These are phyloP conservation scores for Musa balbisiana DNA, from an alignment of 202 grass and related monocot genomes.

Conservation along the genomic window DNA sequence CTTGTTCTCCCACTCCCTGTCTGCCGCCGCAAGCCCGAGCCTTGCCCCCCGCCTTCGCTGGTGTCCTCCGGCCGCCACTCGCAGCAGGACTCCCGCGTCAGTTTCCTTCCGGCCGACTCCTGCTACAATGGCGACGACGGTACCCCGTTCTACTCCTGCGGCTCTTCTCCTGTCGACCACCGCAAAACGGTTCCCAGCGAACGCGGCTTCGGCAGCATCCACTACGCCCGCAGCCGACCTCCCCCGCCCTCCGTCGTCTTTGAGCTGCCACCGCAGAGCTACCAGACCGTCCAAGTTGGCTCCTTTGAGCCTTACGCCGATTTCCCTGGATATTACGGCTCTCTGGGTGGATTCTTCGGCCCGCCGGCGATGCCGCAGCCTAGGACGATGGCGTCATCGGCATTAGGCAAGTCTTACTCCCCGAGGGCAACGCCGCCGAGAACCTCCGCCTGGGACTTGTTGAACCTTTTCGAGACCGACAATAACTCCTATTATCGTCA, in stretches of 20 bases:
- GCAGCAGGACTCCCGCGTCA: conserved; percentile 26
- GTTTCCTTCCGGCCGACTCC: conserved; percentile 29
- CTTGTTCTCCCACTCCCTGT: background rate
- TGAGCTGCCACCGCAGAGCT: conserved; percentile 30
- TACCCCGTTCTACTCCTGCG: background rate
- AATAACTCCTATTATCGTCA: conserved; percentile 46
- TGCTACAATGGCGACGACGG: conserved; percentile 14
- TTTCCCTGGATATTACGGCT: conserved; percentile 24
- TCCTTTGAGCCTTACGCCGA: conserved; percentile 26
- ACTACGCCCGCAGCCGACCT: conserved; percentile 61
- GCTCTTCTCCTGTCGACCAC: conserved; percentile 9
- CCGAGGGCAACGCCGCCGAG: conserved; percentile 12
- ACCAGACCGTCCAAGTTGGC: conserved; percentile 42
- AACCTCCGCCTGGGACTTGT: conserved; percentile 70
- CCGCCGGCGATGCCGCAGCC: background rate
- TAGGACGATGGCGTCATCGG: background rate
- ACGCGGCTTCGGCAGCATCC: background rate
- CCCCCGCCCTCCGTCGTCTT: conserved; percentile 49
- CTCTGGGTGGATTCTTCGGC: background rate
- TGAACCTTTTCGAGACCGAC: conserved; percentile 56
- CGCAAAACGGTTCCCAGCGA: background rate
- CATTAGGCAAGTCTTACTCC: background rate
- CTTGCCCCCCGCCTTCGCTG: conserved; percentile 35
- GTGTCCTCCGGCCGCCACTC: background rate
- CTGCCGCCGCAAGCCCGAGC: conserved; percentile 5